A percentile compares a stretch with the other conserved stretches of the same genome.
Evolutionary conservation across 805 yeast species (phyloP).

Genomic region (Ogataea kodamae): DNA sequence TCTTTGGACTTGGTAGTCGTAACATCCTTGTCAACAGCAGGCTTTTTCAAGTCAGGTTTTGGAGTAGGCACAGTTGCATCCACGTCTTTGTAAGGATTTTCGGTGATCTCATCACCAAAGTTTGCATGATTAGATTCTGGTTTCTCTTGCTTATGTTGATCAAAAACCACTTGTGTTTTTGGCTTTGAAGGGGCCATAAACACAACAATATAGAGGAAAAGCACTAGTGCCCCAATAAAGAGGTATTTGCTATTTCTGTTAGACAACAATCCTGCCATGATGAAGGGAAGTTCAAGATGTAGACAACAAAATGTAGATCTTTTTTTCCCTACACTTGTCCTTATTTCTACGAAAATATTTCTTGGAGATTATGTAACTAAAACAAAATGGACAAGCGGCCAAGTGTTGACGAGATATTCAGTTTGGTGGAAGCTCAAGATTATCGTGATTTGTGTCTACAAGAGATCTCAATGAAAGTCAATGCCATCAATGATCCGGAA

Average conservation of each 20-base stretch:
- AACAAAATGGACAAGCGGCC: conserved; percentile 47
- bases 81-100: neutral
- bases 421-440: conserved; percentile 62
- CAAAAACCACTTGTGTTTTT: no score
- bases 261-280: conserved; percentile 29
- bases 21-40: neutral
- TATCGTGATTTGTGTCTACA: conserved; percentile 60
- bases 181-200: conserved; percentile 36
- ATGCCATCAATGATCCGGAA: conserved; percentile 59
- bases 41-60: neutral
- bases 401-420: no score
- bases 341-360: no score
- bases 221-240: conserved; percentile 42
- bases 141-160: no score
- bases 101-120: no score
- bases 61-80: neutral
- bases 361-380: conserved; percentile 71
- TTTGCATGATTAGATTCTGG: no score
- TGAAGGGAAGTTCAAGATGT: neutral
- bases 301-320: conserved; percentile 1
- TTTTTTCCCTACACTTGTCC: conserved; percentile 5
- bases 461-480: conserved; percentile 60
- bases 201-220: conserved; percentile 46
- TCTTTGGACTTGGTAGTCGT: neutral
- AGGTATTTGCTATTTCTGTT: conserved; percentile 51